Evolutionary conservation across 2,329 filamentous ascomycete species (phyloP), one percentile per base, ranked within the genome.

Genomic region (Herpotrichia juniperi): DNA sequence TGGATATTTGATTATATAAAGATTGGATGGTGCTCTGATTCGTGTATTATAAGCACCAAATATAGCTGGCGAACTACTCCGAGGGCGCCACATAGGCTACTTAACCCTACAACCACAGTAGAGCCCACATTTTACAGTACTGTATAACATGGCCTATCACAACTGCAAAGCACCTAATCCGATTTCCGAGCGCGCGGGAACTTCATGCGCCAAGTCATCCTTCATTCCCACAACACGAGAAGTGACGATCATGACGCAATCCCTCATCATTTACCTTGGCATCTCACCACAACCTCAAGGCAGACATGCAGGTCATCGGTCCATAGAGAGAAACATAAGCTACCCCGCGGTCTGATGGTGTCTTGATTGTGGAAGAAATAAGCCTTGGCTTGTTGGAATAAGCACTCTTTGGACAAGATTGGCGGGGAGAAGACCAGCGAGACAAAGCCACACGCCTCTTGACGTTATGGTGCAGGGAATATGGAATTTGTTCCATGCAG

Each of bases 191-290:
- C 9, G 9, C 34, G 34, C 34, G 34, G 12, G 3, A 19, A 14
- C 31, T 21, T n/a, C 12, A 28, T 37, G 34, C 34, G 21, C 34
- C 4, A 7, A 9, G 6, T 19, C 11, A 37, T 11, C 30, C 34
- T 28, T 28, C 26, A 28, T 35, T n/a, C 32, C 6, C 12, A n/a
- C 7, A n/a, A 35, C 8, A 42, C 39, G 21, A 43, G 35, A 26
- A 43, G 35, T 37, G 50, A 46, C 28, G 54, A 53, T 53, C 47
- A 53, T 57, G 63, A 64, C 62, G 63, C 57, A 58, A 62, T 53
- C 40, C 50, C 47, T 51, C 42, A 59, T 66, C 49, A 55, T 54
- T 48, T 40, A 37, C 26, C 58, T 64, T 61, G 57, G 58, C 59
- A 37, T 42, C 53, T 46, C 42, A 30, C 11, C 26, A 25, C 54